phyloP scores from a whole-genome alignment of 257 asterid species.

The Solanum appendiculatum region DNA sequence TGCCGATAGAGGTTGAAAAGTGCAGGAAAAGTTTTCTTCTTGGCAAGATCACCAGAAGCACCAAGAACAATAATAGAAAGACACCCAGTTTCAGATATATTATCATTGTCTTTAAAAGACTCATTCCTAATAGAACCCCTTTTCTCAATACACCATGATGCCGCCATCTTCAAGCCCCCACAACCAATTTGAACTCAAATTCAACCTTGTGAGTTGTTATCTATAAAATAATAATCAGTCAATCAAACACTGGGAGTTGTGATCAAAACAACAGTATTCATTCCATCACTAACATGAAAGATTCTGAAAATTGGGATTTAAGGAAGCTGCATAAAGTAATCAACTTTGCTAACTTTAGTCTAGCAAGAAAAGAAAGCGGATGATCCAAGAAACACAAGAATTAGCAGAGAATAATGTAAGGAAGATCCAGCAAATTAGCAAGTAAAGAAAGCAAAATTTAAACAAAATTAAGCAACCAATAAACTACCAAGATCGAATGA shows the following conservation, averaged over 20 bases:
- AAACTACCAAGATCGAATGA: not conserved
- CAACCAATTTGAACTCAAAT: not conserved
- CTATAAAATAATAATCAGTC: not conserved
- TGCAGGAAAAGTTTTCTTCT: slow-evolving; percentile 97
- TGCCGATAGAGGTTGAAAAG: slow-evolving; percentile 89
- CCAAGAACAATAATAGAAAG: slow-evolving; percentile 91
- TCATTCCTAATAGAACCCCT: slow-evolving; percentile 40
- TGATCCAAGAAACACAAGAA: not conserved
- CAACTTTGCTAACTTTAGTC: not conserved
- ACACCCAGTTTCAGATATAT: slow-evolving; percentile 54
- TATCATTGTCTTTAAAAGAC: slow-evolving; percentile 41
- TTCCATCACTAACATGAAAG: not conserved
- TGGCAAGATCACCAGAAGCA: slow-evolving; percentile 99
- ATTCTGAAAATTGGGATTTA: not conserved
- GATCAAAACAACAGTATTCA: not conserved
- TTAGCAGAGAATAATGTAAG: not conserved
- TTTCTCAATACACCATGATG: slow-evolving; percentile 56
- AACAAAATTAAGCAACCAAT: not conserved
- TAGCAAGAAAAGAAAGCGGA: not conserved
- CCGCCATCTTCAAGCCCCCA: slow-evolving; percentile 23
- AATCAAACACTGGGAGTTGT: not conserved
- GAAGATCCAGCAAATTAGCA: not conserved
- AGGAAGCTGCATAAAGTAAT: not conserved
- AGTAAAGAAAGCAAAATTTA: not conserved
- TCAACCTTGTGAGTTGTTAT: not conserved